Evolutionary conservation across 2,329 filamentous ascomycete genomes (phyloP).

Genomic region (Trichophyton equinum): DNA sequence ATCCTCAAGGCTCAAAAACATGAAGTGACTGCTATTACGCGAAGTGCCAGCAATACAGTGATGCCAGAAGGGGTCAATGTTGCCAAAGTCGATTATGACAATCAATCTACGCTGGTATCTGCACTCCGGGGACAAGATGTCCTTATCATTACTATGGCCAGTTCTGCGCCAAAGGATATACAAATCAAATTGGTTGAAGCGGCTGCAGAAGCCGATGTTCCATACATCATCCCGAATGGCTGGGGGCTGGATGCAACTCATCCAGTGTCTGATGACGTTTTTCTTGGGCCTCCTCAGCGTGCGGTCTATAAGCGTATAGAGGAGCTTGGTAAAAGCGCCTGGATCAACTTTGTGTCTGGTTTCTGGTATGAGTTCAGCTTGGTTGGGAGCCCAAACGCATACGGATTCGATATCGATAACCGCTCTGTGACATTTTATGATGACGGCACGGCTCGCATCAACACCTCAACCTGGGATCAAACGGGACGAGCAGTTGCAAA

Average conservation of each 20-base stretch:
- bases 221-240: conserved; percentile 45
- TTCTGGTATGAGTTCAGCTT: conserved; percentile 45
- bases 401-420: conserved; percentile 40
- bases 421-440: conserved; percentile 39
- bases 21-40: conserved; percentile 41
- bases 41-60: conserved; percentile 29
- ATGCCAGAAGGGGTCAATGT: conserved; percentile 36
- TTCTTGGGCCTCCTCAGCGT: conserved; percentile 23
- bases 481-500: conserved; percentile 41
- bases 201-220: conserved; percentile 43
- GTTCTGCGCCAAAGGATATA: conserved; percentile 31
- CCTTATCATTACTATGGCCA: conserved; percentile 43
- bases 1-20: conserved; percentile 40
- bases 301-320: conserved; percentile 30
- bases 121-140: conserved; percentile 46
- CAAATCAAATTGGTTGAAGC: conserved; percentile 42
- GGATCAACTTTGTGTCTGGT: conserved; percentile 36
- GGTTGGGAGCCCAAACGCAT: conserved; percentile 27
- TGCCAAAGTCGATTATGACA: conserved; percentile 38
- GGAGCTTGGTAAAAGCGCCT: conserved; percentile 23
- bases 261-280: conserved; percentile 19
- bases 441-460: conserved; percentile 45
- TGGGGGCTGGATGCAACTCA: conserved; percentile 20
- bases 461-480: conserved; percentile 48
- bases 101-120: conserved; percentile 34